Percentiles rank a stretch among this genome's conserved stretches.
phyloP scores from a whole-genome alignment of 2,329 filamentous ascomycete genomes.

The Periconia macrospinosa region DNA sequence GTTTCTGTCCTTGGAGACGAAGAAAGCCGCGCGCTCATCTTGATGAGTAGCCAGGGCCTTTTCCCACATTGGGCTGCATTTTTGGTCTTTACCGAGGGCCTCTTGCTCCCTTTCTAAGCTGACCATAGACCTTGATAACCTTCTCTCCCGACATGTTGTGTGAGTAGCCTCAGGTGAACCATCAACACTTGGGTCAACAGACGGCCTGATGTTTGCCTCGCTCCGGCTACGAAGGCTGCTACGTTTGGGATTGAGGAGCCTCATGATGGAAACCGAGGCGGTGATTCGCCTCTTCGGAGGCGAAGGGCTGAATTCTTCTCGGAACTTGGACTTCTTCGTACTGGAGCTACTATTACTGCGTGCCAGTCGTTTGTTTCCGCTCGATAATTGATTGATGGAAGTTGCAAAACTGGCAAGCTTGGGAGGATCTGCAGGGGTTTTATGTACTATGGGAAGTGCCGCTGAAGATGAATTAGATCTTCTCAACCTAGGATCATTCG shows the following conservation, averaged over 20 bases:
- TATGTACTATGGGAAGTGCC: slow-evolving; percentile 14
- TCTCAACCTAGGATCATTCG: slow-evolving; percentile 11
- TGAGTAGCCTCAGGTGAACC: slow-evolving; percentile 20
- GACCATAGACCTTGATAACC: slow-evolving; percentile 33
- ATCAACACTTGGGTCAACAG: slow-evolving; percentile 15
- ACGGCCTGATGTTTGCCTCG: slow-evolving; percentile 25
- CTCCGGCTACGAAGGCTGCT: slow-evolving; percentile 35
- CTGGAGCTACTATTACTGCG: slow-evolving; percentile 34
- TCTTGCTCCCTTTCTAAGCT: slow-evolving; percentile 33
- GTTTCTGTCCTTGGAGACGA: slow-evolving; percentile 34
- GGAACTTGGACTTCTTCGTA: slow-evolving; percentile 39
- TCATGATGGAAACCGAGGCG: slow-evolving; percentile 30
- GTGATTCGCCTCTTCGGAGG: slow-evolving; percentile 29
- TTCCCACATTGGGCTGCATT: slow-evolving; percentile 37
- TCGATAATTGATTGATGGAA: background rate
- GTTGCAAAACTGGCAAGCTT: background rate
- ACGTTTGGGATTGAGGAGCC: slow-evolving; percentile 32
- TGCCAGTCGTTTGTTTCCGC: slow-evolving; percentile 2
- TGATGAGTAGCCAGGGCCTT: slow-evolving; percentile 40
- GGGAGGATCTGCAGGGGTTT: slow-evolving; percentile 5
- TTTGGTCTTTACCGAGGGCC: slow-evolving; percentile 23
- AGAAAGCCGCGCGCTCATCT: slow-evolving; percentile 38
- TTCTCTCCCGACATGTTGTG: slow-evolving; percentile 19
- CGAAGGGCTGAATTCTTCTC: slow-evolving; percentile 39
- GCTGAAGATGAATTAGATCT: slow-evolving; percentile 26